Conservation (phyloP, 2,329 filamentous ascomycete species). For the Cladosporium sphaerospermum region DNA sequence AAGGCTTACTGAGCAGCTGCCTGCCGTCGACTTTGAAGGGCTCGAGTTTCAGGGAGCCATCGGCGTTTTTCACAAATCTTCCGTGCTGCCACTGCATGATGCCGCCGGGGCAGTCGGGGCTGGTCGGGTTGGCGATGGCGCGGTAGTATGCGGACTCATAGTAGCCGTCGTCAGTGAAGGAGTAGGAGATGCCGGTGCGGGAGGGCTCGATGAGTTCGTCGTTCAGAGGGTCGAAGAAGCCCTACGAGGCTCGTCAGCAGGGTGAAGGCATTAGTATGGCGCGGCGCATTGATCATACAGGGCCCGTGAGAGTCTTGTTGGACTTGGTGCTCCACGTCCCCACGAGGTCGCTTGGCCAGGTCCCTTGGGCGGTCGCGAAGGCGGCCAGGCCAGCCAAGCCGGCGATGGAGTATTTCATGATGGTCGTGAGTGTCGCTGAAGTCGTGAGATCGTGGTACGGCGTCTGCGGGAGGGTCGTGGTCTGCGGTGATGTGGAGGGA, state of each 20-base stretch:
- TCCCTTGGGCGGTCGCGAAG: constrained; percentile 16
- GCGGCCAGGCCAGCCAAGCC: constrained; percentile 19
- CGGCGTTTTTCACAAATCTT: constrained; percentile 48
- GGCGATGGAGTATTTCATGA: constrained; percentile 27
- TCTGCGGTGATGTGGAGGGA: neutral
- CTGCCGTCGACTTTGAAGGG: constrained; percentile 62
- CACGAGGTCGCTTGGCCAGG: constrained; percentile 42
- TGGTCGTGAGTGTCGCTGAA: neutral
- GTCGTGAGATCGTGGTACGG: neutral
- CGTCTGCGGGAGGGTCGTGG: neutral
- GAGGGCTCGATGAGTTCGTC: constrained; percentile 61
- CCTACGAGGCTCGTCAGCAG: constrained; percentile 36
- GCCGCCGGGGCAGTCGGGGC: constrained; percentile 38
- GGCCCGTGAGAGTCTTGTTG: constrained; percentile 61
- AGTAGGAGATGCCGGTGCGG: constrained; percentile 66
- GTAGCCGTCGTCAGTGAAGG: constrained; percentile 61
- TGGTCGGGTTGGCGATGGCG: constrained; percentile 54
- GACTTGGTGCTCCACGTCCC: constrained; percentile 70
- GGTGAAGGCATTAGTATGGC: neutral
- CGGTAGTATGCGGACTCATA: constrained; percentile 67
- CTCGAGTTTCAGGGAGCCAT: constrained; percentile 54
- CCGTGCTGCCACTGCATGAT: constrained; percentile 59
- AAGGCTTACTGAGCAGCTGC: constrained; percentile 61
- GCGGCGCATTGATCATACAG: constrained; percentile 43
- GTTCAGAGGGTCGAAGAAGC: constrained; percentile 62